Evolutionary conservation across 2,329 filamentous ascomycete genomes (phyloP), one percentile per base, ranked within the genome.

Genomic region (Mycosphaerella arachidis): DNA sequence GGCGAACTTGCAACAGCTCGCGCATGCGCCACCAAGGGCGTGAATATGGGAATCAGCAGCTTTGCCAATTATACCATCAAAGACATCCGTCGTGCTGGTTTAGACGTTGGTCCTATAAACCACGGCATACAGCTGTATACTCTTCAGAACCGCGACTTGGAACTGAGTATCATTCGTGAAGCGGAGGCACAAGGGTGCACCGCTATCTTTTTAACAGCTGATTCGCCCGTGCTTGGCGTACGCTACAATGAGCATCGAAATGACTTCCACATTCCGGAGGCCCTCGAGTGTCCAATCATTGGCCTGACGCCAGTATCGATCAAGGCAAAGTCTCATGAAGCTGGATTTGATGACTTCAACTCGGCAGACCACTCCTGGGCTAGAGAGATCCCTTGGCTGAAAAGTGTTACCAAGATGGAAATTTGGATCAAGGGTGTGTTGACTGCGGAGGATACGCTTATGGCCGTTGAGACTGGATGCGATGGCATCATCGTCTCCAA

Each of bases 111-210:
- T 0, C 60, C 59, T 8, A 79, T 77, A 50, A 71, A 78, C 0
- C 79, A 82, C 61, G 77, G 76, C n/a, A 81, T 85, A 70, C 83
- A 86, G 67, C 72, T 85, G 63, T 82, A 79, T 66, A 74, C 83
- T 10, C 70, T 84, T 55, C 78, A 79, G 63, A 78, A 84, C 67
- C 74, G 80, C 68, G 78, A 52, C 74, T 78, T 43, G 74, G 82
- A 71, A 73, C 77, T 80, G 58, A 40, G 73, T 65, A 69, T 69
- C 51, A 65, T 73, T 45, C 64, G 60, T 0, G 60, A 68, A 54
- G 71, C 71, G 0, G 71, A 73, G 53, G 53, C 54, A 18, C 65
- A 65, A 48, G 81, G 82, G 6, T 84, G 81, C 68, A 80, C 79
- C 60, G 82, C 82, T 0, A 70, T 85, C 3, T 77, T 86, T 37